phyloP scores from a whole-genome alignment of 495 filamentous ascomycete genomes.

The Talaromyces nanjingensis region DNA sequence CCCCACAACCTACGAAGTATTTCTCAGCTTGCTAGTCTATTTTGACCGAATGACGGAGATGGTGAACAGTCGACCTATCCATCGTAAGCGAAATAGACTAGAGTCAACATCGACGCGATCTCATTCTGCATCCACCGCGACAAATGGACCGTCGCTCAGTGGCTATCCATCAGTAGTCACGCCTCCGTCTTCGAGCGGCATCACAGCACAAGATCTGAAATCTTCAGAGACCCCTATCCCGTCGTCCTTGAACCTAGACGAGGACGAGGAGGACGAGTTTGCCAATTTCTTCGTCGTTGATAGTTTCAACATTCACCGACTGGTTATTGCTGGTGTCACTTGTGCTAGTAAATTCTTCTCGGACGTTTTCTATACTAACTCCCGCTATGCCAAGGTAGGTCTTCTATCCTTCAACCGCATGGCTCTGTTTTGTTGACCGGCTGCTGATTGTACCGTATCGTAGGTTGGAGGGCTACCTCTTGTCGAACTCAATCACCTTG shows the following conservation, averaged over 20 bases:
- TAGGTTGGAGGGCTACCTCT: slow-evolving; percentile 96
- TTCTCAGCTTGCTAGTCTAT: slow-evolving; percentile 89
- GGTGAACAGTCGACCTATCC: slow-evolving; percentile 68
- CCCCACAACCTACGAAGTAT: slow-evolving; percentile 97
- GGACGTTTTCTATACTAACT: slow-evolving; percentile 99
- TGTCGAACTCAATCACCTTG: slow-evolving; percentile 92
- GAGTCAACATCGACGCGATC: slow-evolving; percentile 13
- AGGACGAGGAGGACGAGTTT: slow-evolving; percentile 50
- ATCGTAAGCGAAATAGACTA: slow-evolving; percentile 33
- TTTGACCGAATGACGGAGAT: slow-evolving; percentile 98
- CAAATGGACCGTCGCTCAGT: not conserved
- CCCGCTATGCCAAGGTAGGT: slow-evolving; percentile 93
- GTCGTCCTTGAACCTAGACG: slow-evolving; percentile 15
- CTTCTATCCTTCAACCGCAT: slow-evolving; percentile 11
- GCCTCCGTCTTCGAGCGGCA: slow-evolving; percentile 26
- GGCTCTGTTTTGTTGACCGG: not conserved
- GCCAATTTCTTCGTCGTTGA: slow-evolving; percentile 94
- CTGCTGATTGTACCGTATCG: not conserved
- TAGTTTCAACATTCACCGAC: slow-evolving; percentile 96
- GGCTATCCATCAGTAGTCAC: slow-evolving; percentile 25
- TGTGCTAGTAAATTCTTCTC: slow-evolving; percentile 99
- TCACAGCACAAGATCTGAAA: slow-evolving; percentile 27
- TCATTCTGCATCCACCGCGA: not conserved
- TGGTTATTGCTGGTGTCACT: slow-evolving; percentile 96
- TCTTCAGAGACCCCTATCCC: slow-evolving; percentile 25